Evolutionary conservation across 2,329 filamentous ascomycete genomes (phyloP).

Genomic region (Botryotinia narcissicola): DNA sequence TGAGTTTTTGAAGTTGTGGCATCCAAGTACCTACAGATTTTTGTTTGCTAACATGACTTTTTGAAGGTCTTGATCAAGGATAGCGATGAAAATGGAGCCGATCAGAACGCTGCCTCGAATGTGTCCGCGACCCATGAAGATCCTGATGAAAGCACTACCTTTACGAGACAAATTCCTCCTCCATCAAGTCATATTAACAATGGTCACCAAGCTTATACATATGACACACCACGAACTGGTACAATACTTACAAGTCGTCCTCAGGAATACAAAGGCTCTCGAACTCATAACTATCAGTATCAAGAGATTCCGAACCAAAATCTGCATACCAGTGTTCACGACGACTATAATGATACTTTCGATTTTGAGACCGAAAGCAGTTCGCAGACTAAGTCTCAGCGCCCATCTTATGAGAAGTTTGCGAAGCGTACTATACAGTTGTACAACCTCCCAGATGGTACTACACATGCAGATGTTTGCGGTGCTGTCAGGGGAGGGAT

Average conservation of each 20-base stretch:
- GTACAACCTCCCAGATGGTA: constrained; percentile 57
- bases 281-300: constrained; percentile 19
- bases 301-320: constrained; percentile 24
- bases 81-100: constrained; percentile 25
- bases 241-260: constrained; percentile 21
- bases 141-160: constrained; percentile 22
- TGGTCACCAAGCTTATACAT: constrained; percentile 32
- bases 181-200: constrained; percentile 24
- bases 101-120: constrained; percentile 22
- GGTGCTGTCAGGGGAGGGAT: constrained; percentile 66
- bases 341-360: constrained; percentile 29
- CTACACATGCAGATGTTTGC: constrained; percentile 64
- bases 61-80: constrained; percentile 34
- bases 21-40: neutral
- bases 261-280: constrained; percentile 26
- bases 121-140: constrained; percentile 22
- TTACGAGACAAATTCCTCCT: constrained; percentile 23
- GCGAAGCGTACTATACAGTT: constrained; percentile 60
- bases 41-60: constrained; percentile 22
- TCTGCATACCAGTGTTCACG: constrained; percentile 26
- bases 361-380: constrained; percentile 31
- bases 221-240: constrained; percentile 27
- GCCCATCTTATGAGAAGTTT: constrained; percentile 34
- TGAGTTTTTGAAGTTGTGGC: constrained; percentile 23
- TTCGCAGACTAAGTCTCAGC: constrained; percentile 24